Evolutionary conservation across 2,329 filamentous ascomycete species (phyloP).

Genomic region (Aspergillus sp.): DNA sequence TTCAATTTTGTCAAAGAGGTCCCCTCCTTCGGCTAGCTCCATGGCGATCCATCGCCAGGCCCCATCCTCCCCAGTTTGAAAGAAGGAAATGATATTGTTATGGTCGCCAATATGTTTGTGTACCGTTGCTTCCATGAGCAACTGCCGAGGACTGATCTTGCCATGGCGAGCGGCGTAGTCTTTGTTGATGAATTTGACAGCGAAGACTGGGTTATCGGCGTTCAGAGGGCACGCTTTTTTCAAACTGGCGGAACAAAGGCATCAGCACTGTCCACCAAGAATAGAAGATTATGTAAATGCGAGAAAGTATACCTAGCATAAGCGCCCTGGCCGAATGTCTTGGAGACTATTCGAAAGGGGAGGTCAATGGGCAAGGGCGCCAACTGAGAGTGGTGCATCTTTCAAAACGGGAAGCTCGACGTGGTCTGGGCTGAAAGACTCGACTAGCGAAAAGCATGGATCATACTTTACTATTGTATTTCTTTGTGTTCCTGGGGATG

Average conservation of each 20-base stretch:
- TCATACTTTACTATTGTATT: conserved; percentile 10
- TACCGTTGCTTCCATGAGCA: conserved; percentile 86
- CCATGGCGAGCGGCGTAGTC: conserved; percentile 88
- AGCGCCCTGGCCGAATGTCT: conserved; percentile 92
- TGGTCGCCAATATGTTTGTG: conserved; percentile 88
- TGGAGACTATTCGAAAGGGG: conserved; percentile 91
- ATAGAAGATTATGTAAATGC: neutral
- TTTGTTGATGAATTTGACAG: conserved; percentile 99
- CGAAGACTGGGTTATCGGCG: conserved; percentile 73
- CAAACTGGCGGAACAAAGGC: conserved; percentile 57
- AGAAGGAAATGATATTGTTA: conserved; percentile 91
- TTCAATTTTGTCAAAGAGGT: conserved; percentile 99
- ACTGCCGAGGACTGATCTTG: conserved; percentile 82
- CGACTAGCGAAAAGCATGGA: neutral
- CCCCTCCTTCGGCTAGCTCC: conserved; percentile 92
- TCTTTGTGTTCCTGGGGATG: conserved; percentile 13
- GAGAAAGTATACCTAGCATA: conserved; percentile 76
- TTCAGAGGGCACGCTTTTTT: conserved; percentile 85
- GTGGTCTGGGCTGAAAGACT: neutral
- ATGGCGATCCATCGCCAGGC: conserved; percentile 97
- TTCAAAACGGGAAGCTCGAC: conserved; percentile 6
- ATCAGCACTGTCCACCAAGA: conserved; percentile 11
- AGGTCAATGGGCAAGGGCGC: conserved; percentile 81
- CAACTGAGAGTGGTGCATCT: conserved; percentile 75
- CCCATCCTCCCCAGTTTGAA: conserved; percentile 79